phyloP scores from a whole-genome alignment of 2,329 filamentous ascomycete genomes.

The Alternaria sp. region DNA sequence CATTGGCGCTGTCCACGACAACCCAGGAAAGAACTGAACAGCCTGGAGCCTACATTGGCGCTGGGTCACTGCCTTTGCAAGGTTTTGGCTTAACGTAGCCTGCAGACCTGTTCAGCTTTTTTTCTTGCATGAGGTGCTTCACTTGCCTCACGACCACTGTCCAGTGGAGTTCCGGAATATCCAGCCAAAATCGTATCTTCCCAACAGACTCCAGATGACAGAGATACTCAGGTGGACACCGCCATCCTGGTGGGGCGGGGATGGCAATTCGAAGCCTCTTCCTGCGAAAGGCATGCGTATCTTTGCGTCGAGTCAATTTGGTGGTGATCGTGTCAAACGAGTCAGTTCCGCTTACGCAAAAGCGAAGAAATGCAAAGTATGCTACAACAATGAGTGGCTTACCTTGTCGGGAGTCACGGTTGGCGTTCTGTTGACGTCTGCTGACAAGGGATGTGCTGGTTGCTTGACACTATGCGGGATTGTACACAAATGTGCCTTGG shows the following conservation, averaged over 20 bases:
- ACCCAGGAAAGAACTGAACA: too few species aligned
- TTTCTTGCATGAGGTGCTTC: too few species aligned
- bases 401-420: not conserved
- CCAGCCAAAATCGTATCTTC: not conserved
- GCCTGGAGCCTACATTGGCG: too few species aligned
- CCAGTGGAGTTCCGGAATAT: not conserved
- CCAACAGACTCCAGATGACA: not conserved
- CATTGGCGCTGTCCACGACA: too few species aligned
- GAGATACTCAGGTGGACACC: not conserved
- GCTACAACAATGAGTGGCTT: not conserved
- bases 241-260: constrained; percentile 2
- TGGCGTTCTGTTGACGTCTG: not conserved
- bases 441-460: constrained; percentile 3
- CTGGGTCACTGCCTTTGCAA: too few species aligned
- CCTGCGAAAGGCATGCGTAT: not conserved
- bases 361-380: not conserved
- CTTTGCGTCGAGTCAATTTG: not conserved
- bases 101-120: too few species aligned
- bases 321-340: not conserved
- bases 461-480: constrained; percentile 1
- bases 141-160: too few species aligned
- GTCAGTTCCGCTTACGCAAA: constrained; percentile 3
- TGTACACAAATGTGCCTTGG: not conserved
- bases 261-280: not conserved
- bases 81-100: too few species aligned